Evolutionary conservation across 331 rosid genomes (phyloP), one percentile per base, ranked within the genome.

Genomic region (Telfairia occidentalis): DNA sequence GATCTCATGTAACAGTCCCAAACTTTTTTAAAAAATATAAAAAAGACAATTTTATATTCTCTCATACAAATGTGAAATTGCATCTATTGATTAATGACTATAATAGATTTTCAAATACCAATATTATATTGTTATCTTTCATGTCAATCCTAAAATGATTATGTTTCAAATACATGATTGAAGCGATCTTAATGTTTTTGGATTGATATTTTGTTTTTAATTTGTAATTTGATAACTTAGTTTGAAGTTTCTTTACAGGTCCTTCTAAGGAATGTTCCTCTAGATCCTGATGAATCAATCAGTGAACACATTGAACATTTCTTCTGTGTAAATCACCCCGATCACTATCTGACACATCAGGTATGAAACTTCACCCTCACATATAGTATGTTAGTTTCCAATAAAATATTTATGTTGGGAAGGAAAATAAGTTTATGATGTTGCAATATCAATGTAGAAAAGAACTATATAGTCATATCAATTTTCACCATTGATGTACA

Each of bases 291-390:
- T 84, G 98, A 94, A 82, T 81, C 98, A 74, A 80, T 94, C 85
- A 83, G 87, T 43, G 96, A 91, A 83, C 97, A 91, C 64, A 86
- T 94, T 24, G 96, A 94, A 78, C 98, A 94, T 83, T 94, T 94
- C 82, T 94, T 94, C 77, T 87, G 90, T 2, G 97, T 94, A 60
- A 94, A 94, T 80, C 97, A 94, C 80, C 92, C 98, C 7, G 89
- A 88, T 37, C 91, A 91, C 78, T 94, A 94, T 88, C 85, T 94
- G 69, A 74, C 90, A 65, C 98, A 94, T 85, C 96, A 85, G 43
- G 98, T 89, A 85, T 50, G 89, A 42, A 30, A 74, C 70, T 72
- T 64, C 42, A 21, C 46, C 53, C 16, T 8, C 69, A 74, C 15
- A 6, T 15, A 30, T 72, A n/a, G 60, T 8, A 42, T 28, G 45